Evolutionary conservation across 139 green algal species (phyloP).

Genomic region (Monoraphidium neglectum): DNA sequence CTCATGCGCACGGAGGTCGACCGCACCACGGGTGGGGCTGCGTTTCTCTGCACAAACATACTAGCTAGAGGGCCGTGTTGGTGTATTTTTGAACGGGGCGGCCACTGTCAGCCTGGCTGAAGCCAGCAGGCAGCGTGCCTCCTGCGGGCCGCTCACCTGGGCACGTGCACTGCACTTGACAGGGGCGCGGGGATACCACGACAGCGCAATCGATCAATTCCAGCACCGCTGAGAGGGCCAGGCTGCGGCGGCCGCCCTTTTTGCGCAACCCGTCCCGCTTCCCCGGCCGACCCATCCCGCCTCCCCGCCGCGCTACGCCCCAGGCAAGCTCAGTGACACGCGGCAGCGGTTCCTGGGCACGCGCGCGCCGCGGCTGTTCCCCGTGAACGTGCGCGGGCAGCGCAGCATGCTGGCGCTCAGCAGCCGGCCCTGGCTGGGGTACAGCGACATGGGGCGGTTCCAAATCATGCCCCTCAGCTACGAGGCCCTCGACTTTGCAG

Average conservation of each 20-base stretch:
- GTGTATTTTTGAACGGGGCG: too few relatives aligned
- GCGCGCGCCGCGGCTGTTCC: constrained; percentile 79
- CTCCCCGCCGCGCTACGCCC: not conserved
- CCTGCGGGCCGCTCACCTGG: too few relatives aligned
- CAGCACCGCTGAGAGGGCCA: too few relatives aligned
- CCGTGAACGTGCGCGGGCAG: constrained; percentile 61
- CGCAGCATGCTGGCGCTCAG: constrained; percentile 93
- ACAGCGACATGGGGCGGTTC: constrained; percentile 89
- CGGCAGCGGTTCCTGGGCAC: constrained; percentile 94
- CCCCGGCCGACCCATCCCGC: not conserved
- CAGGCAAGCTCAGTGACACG: constrained; percentile 77
- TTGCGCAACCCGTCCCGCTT: too few relatives aligned
- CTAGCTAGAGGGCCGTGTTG: too few relatives aligned
- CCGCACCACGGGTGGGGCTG: constrained; percentile 60
- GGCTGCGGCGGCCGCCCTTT: too few relatives aligned
- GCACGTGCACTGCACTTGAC: too few relatives aligned
- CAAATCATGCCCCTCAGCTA: constrained; percentile 91
- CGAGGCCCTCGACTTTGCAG: constrained; percentile 81
- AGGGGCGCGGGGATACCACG: too few relatives aligned
- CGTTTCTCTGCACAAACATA: too few relatives aligned
- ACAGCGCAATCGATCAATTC: too few relatives aligned
- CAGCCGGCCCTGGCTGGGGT: constrained; percentile 92
- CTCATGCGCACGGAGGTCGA: constrained; percentile 95
- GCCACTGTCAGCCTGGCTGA: too few relatives aligned
- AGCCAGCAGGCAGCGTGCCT: too few relatives aligned